These are phyloP conservation scores for Millerozyma miso DNA, from an alignment of 805 yeast species.

Conservation along the genomic window DNA sequence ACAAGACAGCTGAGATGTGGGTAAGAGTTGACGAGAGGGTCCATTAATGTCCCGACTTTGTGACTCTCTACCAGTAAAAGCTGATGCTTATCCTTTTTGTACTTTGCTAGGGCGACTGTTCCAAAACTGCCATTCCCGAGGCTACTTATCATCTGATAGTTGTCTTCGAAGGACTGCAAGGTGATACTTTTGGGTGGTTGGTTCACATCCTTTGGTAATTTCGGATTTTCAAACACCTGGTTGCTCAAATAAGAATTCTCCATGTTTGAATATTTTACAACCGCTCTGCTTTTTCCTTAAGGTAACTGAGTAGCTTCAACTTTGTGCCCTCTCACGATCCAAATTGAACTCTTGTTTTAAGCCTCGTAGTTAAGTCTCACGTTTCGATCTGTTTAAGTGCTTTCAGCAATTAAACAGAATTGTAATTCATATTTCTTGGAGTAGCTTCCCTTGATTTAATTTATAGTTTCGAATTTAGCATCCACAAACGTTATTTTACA, in stretches of 20 bases:
- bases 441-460: not conserved
- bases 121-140: constrained; percentile 81
- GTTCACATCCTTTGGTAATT: constrained; percentile 5
- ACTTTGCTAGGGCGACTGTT: constrained; percentile 59
- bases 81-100: constrained; percentile 19
- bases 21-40: constrained; percentile 28
- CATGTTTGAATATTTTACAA: not conserved
- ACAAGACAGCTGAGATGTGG: constrained; percentile 34
- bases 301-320: too few species aligned
- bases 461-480: not conserved
- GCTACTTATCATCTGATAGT: constrained; percentile 46
- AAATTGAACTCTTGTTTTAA: too few species aligned
- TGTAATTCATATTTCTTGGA: not conserved
- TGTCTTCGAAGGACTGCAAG: constrained; percentile 11
- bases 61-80: constrained; percentile 13
- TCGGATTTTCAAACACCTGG: not conserved
- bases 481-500: not conserved
- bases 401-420: not conserved
- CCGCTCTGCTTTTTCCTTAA: too few species aligned
- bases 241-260: not conserved
- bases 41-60: constrained; percentile 48
- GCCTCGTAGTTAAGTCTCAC: too few species aligned
- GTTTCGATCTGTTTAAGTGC: not conserved
- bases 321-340: too few species aligned
- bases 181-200: constrained; percentile 10